Evolutionary conservation across 805 yeast genomes (phyloP).

Genomic region (Debaryomyces prosopidis): DNA sequence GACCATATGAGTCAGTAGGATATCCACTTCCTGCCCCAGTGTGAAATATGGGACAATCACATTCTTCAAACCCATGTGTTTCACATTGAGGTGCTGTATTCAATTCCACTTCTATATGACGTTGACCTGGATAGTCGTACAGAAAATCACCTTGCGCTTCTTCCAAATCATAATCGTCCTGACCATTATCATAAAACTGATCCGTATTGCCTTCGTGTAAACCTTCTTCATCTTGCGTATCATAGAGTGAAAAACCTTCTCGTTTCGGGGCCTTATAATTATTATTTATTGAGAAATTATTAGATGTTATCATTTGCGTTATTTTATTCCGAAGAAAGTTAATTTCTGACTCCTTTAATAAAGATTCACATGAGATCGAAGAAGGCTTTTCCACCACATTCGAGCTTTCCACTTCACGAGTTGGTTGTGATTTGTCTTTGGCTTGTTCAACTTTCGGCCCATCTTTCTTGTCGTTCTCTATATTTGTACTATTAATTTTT

Average conservation of each 20-base stretch:
- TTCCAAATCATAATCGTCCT: conserved; percentile 41
- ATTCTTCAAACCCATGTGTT: conserved; percentile 23
- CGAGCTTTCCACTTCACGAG: too few species aligned
- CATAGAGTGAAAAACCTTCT: conserved; percentile 34
- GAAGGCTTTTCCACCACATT: background rate
- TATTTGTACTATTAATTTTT: conserved; percentile 1
- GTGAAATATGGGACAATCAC: conserved; percentile 22
- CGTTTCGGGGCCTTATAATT: conserved; percentile 1
- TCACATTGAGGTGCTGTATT: conserved; percentile 35
- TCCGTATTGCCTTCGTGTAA: conserved; percentile 34
- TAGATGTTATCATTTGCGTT: conserved; percentile 19
- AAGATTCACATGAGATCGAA: conserved; percentile 4
- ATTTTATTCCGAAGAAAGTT: conserved; percentile 28
- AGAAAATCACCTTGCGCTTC: conserved; percentile 31
- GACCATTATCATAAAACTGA: conserved; percentile 17
- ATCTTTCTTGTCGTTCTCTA: background rate
- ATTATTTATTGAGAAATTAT: conserved; percentile 11
- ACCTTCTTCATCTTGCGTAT: conserved; percentile 41
- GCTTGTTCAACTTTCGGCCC: background rate
- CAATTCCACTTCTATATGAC: conserved; percentile 44
- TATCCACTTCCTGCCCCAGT: conserved; percentile 1
- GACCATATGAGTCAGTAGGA: conserved; percentile 13
- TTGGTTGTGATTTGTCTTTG: background rate
- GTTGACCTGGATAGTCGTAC: conserved; percentile 33
- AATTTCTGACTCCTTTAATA: conserved; percentile 27